Base-by-base conservation (phyloP, 2,329 filamentous ascomycete species). In the Madurella fahalii region DNA sequence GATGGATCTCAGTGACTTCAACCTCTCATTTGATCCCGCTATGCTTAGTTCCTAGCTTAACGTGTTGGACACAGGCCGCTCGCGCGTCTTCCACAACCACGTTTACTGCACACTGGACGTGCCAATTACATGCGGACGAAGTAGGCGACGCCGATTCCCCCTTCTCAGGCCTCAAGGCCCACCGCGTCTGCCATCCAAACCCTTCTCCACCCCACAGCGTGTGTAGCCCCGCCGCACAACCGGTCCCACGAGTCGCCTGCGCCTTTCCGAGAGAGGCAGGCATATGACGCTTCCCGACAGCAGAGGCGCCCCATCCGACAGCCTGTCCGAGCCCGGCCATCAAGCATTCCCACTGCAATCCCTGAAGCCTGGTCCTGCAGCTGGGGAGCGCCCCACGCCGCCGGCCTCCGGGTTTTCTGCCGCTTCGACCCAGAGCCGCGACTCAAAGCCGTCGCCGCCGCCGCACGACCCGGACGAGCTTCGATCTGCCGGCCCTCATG, bases 341-440 rank as follows among this genome's bases (percentile, higher is more conserved):
- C 52, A 58, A 13, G 40, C 47, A 39, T 56, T 63, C 30, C 62
- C 58, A 32, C 61, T 65, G 41, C 58, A 58, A 50, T 51, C 57
- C 52, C 50, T 65, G 39, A 48, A 40, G 45, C 47, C 56, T 20
- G 54, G 52, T 54, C 47, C 52, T 55, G 52, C 58, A 42, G 46
- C 16, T 46, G 34, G 32, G 45, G 48, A 41, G 42, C 37, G 30
- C 49, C 52, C 61, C 59, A 60, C 60, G 60, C 40, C 51, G 31
- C 47, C 47, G 39, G 50, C 50, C 52, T 48, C 59, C 32, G 44
- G 32, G 40, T 44, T 52, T 53, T 47, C 59, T 50, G 30, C 48
- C 25, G 41, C 45, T 39, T 50, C 46, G 47, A 41, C n/a, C 54
- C 42, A 50, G 39, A 39, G 40, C 34, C 40, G 17, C 47, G 53